Evolutionary conservation across 495 filamentous ascomycete genomes (phyloP), one percentile per base, ranked within the genome.

Genomic region (Penicillium tannophilum): DNA sequence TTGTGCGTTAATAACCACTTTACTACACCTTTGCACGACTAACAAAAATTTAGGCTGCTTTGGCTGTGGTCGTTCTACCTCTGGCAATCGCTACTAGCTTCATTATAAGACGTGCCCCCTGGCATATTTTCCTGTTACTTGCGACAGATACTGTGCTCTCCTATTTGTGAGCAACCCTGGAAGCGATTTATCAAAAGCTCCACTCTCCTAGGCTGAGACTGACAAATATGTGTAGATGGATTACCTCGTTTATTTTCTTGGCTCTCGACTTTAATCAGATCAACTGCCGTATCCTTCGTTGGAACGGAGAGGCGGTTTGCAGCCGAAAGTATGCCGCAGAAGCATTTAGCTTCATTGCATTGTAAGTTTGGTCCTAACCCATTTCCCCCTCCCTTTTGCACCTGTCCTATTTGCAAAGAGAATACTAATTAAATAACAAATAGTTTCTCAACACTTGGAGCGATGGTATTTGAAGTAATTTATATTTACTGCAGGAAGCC

Each of bases 281-380:
- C 11, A 62, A 39, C 20, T 67, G 65, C 52, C 52, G 41, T 1
- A 7, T 58, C 3, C 52, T 53, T 19, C 65, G 36, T 19, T 67
- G 65, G 65, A 62, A 67, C 33, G 52, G 59, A 16, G 41, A 63
- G 35, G n/a, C 30, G 1, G 56, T 59, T 11, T 67, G 65, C 24
- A 62, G 55, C 17, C 47, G 62, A 19, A 47, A 65, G 30, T 62
- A 67, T 46, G 35, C 65, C 10, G 59, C 59, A 0, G 65, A 67
- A 43, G 56, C 65, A 36, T 67, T 67, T 31, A 56, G 45, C 19
- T 67, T 67, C 39, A 67, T 65, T 50, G 65, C 62, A n/a, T 67
- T 67, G 65, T 65, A 28, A 55, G 62, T 65, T 6, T 12, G 2
- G 16, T 7, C 33, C 1, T 35, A 35, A 35, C 33, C 9, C 9